Evolutionary conservation across 345 rosid species (phyloP).

Genomic region (Corchorus capsularis): DNA sequence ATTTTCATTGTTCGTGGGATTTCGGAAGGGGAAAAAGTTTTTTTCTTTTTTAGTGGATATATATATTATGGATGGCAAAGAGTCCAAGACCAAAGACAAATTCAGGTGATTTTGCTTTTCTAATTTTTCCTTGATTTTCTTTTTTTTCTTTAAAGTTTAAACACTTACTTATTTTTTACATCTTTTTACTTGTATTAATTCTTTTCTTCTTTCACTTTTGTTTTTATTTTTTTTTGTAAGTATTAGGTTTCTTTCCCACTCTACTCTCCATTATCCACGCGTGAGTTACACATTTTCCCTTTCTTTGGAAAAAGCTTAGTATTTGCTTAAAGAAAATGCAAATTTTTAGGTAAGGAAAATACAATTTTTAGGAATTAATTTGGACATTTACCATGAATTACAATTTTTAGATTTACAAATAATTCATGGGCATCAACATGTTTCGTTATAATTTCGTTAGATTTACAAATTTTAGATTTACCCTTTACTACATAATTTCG

Average conservation of each 20-base stretch:
- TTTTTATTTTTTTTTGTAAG: not conserved
- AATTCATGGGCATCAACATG: no score
- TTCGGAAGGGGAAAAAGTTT: not conserved
- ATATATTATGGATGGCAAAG: slow-evolving; percentile 1
- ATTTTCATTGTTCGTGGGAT: not conserved
- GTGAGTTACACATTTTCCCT: not conserved
- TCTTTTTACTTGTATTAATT: not conserved
- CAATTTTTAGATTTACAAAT: not conserved
- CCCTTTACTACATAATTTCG: no score
- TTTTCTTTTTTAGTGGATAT: slow-evolving; percentile 11
- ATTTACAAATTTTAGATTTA: not conserved
- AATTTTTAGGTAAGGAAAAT: no score
- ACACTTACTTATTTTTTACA: not conserved
- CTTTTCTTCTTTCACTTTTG: not conserved
- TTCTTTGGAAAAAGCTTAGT: no score
- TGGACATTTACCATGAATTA: no score
- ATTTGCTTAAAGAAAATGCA: not conserved
- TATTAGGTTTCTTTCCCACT: not conserved
- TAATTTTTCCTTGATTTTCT: not conserved
- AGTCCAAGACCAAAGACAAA: slow-evolving; percentile 34
- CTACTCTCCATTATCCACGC: not conserved
- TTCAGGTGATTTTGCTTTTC: slow-evolving; percentile 31
- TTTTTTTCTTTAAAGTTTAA: not conserved
- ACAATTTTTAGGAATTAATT: no score
- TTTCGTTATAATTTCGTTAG: not conserved